Percentiles rank a stretch among this genome's conserved stretches.
Conservation (phyloP, 139 green algal species). For the Chlamydomonas sphaeroides region DNA sequence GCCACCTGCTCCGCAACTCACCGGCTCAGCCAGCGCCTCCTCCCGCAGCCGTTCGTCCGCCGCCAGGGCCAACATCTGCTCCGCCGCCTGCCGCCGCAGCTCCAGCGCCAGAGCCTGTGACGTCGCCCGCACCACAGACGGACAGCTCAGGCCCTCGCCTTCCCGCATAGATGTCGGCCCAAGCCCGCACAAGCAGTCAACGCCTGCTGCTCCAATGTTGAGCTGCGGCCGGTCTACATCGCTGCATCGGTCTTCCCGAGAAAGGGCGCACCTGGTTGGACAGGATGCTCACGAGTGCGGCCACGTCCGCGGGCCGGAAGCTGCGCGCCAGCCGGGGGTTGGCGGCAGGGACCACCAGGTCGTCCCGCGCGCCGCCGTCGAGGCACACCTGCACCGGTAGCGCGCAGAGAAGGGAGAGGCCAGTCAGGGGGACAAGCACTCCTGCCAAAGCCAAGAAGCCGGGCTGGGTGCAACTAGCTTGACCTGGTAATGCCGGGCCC, state of each 20-base stretch:
- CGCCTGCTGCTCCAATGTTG: too few relatives aligned
- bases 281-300: conserved; percentile 60
- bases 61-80: conserved; percentile 62
- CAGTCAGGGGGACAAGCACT: too few relatives aligned
- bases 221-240: too few relatives aligned
- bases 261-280: conserved; percentile 40
- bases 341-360: conserved; percentile 35
- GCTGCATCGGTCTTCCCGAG: too few relatives aligned
- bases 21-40: conserved; percentile 34
- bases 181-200: too few relatives aligned
- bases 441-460: too few relatives aligned
- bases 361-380: conserved; percentile 46
- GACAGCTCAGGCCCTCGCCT: too few relatives aligned
- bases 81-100: conserved; percentile 55
- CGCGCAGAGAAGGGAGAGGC: too few relatives aligned
- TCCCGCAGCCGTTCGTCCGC: conserved; percentile 45
- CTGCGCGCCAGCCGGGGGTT: conserved; percentile 43
- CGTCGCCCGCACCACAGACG: too few relatives aligned
- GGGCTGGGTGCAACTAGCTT: too few relatives aligned
- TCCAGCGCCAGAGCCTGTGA: conserved; percentile 61
- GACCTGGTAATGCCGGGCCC: too few relatives aligned
- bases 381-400: conserved; percentile 33
- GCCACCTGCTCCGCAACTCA: not conserved
- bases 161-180: too few relatives aligned
- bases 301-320: conserved; percentile 53